Evolutionary conservation across 2,329 filamentous ascomycete species (phyloP), one percentile per base, ranked within the genome.

Genomic region (Fusarium sarcochroum): DNA sequence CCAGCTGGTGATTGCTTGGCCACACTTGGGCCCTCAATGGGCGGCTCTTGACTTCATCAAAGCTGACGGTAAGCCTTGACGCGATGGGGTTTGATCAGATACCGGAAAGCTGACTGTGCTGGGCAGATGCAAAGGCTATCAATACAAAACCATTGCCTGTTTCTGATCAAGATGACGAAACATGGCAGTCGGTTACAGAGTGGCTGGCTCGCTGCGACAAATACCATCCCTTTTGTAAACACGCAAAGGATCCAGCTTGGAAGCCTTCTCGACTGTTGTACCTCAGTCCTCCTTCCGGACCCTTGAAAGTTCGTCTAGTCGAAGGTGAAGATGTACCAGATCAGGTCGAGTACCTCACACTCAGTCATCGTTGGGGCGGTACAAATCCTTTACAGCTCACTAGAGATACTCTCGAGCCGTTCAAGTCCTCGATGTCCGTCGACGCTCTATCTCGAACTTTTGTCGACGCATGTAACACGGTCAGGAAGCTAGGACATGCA

Each of bases 181-280:
- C 32, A 2, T 58, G 55, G 48, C 3, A 20, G 7, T 13, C 6
- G 0, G 23, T 63, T 32, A 40, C 40, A 18, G 30, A 23, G 18
- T 66, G 63, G 63, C 48, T 66, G 20, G 41, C 14, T 38, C 25
- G 40, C 3, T 66, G 63, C 7, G 10, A 34, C 0, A 41, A 37
- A 14, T 7, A 44, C 4, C 63, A 66, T 4, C 2, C 7, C 15
- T 23, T 50, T 5, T 66, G 63, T 15, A 42, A 41, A 23, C 5
- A 18, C 13, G 3, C 20, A 3, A 44, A 37, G 4, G n/a, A 47
- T 18, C 8, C 32, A 21, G 5, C 27, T 2, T 63, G 58, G 63
- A 63, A 45, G 25, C 58, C 63, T 6, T 37, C 58, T 3, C 42
- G 49, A 7, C 40, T 66, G 3, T 30, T 66, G 3, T 14, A 34